Evolutionary conservation across 2,329 filamentous ascomycete genomes (phyloP), one percentile per base, ranked within the genome.

Genomic region (Fusarium avenaceum): DNA sequence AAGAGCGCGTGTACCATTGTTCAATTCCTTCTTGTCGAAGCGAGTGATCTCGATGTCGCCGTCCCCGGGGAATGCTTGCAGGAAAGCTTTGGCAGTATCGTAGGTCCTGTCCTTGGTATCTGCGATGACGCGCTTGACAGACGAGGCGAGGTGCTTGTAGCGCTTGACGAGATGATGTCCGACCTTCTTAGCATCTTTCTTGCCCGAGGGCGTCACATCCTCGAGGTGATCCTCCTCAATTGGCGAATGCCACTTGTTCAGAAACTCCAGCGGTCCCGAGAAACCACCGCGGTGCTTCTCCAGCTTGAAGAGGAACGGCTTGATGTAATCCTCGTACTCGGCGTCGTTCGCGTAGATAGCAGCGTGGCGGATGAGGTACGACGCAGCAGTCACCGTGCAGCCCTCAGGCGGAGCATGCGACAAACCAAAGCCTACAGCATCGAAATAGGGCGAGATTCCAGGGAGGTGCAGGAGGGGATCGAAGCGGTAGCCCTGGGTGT

Each of bases 371-470:
- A 72, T 72, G 19, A 72, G 59, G 30, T 72, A 72, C 1, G 70
- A 72, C 0, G 70, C 70, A 17, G 69, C 49, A 11, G 57, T 72
- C 0, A 73, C 68, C 0, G 49, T 73, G 2, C 70, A 73, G 15
- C 70, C 70, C 32, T 73, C 68, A 13, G 70, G 70, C 3, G 70
- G 68, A 14, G 48, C 53, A 2, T 72, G 70, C 8, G 51, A 55
- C 2, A 73, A 46, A 2, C 70, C 70, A 32, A 73, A 73, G 2
- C 70, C 70, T 13, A 72, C 65, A 1, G 70, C 70, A 35, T 72
- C 70, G 15, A 72, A 72, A 28, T 72, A 72, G 3, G 70, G 70
- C n/a, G 70, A 72, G 50, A 71, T 72, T 4, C 70, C 70, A 0
- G 70, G 70, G 4, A 72, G 68, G 13, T 72, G 70, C 2, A 70